Percentiles rank a stretch among this genome's conserved stretches.
These are phyloP conservation scores for Arabidopsis lyrata DNA, from an alignment of 441 rosid genomes.

Conservation along the genomic window DNA sequence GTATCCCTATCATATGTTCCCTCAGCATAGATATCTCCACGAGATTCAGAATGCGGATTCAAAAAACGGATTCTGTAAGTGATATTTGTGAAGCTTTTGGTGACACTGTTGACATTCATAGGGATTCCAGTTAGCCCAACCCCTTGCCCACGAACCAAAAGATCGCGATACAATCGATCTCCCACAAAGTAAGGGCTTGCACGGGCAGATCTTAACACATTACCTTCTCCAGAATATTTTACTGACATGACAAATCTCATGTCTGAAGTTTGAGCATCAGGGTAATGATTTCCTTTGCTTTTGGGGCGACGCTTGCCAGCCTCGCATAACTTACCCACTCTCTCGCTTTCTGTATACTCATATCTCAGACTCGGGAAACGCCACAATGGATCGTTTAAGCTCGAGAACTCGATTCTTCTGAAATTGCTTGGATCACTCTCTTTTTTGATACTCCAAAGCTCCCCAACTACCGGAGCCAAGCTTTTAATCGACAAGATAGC, in stretches of 20 bases:
- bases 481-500: constrained; percentile 55
- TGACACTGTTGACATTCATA: constrained; percentile 41
- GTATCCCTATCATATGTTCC: constrained; percentile 70
- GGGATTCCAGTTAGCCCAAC: constrained; percentile 30
- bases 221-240: constrained; percentile 52
- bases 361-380: constrained; percentile 59
- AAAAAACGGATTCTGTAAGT: constrained; percentile 66
- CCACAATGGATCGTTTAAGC: constrained; percentile 43
- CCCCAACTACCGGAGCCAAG: constrained; percentile 56
- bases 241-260: constrained; percentile 72
- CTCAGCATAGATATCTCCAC: constrained; percentile 72
- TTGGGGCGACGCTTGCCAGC: constrained; percentile 41
- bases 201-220: constrained; percentile 52
- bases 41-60: constrained; percentile 41
- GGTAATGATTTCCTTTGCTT: constrained; percentile 62
- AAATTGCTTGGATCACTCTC: constrained; percentile 59
- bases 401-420: constrained; percentile 53
- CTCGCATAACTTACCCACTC: constrained; percentile 53
- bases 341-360: constrained; percentile 58
- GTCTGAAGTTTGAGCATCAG: constrained; percentile 64
- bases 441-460: constrained; percentile 65
- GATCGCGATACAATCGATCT: constrained; percentile 49
- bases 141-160: constrained; percentile 27
- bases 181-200: constrained; percentile 76
- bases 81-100: constrained; percentile 60